Evolutionary conservation across 805 yeast genomes (phyloP).

Genomic region (Ogataea sp.): DNA sequence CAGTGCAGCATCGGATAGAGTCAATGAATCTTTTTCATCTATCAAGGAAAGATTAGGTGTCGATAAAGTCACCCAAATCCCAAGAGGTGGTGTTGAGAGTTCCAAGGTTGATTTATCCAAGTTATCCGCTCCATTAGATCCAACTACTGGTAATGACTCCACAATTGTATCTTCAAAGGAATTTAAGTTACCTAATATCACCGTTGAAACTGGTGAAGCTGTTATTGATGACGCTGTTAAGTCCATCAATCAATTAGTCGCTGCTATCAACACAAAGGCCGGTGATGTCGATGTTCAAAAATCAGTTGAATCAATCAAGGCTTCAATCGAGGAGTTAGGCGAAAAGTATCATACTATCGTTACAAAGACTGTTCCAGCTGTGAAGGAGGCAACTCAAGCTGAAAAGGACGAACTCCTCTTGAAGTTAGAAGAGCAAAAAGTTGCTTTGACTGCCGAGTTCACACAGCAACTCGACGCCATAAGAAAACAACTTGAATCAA

Average conservation of each 20-base stretch:
- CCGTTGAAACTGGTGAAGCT: conserved; percentile 21
- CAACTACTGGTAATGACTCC: conserved; percentile 8
- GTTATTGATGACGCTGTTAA: conserved; percentile 27
- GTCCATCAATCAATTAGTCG: conserved; percentile 27
- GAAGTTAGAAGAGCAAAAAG: conserved; percentile 34
- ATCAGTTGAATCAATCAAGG: conserved; percentile 14
- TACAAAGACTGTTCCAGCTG: conserved; percentile 12
- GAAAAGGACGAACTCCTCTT: conserved; percentile 43
- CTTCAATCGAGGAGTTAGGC: conserved; percentile 13
- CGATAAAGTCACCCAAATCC: conserved; percentile 30
- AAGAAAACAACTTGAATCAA: no score
- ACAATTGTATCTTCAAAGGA: conserved; percentile 5
- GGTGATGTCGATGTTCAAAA: conserved; percentile 15
- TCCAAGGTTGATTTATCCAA: conserved; percentile 20
- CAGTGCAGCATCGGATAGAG: conserved; percentile 9
- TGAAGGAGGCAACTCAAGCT: conserved; percentile 20
- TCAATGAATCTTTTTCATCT: conserved; percentile 21
- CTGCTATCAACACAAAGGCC: conserved; percentile 17
- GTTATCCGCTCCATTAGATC: conserved; percentile 7
- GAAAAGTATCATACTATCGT: conserved; percentile 13
- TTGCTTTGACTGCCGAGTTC: conserved; percentile 50
- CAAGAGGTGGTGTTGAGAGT: conserved; percentile 31
- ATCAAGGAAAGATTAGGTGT: conserved; percentile 30
- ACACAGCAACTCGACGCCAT: conserved; percentile 55
- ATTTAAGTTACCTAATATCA: conserved; percentile 22